Evolutionary conservation across 371 early-diverging fungal species (phyloP).

Genomic region (Zopfochytrium polystomum): DNA sequence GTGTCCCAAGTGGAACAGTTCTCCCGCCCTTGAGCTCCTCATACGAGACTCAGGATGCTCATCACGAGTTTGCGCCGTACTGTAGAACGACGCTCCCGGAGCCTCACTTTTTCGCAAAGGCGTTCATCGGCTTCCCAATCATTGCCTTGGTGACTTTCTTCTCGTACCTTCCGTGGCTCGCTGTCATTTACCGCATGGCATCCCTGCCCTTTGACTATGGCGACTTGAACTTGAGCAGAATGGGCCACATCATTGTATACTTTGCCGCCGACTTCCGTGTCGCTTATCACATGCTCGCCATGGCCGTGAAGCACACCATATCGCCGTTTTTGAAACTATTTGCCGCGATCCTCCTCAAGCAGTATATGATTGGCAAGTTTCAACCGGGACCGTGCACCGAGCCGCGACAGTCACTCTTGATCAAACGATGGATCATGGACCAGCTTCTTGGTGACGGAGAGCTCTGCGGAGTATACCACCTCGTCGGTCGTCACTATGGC

Average conservation of each 20-base stretch:
- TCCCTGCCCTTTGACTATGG: constrained; percentile 12
- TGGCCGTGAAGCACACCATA: too few species aligned
- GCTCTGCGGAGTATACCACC: too few species aligned
- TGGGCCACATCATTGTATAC: constrained; percentile 14
- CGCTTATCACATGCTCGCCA: too few species aligned
- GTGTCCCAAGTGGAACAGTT: constrained; percentile 18
- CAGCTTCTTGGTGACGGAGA: too few species aligned
- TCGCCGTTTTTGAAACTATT: too few species aligned
- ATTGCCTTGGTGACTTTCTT: constrained; percentile 5
- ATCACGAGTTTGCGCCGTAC: constrained; percentile 20
- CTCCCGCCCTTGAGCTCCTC: too few species aligned
- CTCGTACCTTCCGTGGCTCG: constrained; percentile 20
- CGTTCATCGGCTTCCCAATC: too few species aligned
- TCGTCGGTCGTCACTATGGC: too few species aligned
- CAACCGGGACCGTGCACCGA: constrained; percentile 8
- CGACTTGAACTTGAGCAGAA: constrained; percentile 17
- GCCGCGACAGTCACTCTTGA: constrained; percentile 6
- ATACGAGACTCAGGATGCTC: too few species aligned
- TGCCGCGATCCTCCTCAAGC: constrained; percentile 24
- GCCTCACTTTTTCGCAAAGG: constrained; percentile 12
- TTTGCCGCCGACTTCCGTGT: too few species aligned
- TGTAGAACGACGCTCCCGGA: constrained; percentile 22
- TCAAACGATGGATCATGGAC: too few species aligned
- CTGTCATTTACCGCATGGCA: constrained; percentile 13
- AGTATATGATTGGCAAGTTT: constrained; percentile 20